Conservation (phyloP, 805 yeast genomes). For the Grigorovia jiainica region DNA sequence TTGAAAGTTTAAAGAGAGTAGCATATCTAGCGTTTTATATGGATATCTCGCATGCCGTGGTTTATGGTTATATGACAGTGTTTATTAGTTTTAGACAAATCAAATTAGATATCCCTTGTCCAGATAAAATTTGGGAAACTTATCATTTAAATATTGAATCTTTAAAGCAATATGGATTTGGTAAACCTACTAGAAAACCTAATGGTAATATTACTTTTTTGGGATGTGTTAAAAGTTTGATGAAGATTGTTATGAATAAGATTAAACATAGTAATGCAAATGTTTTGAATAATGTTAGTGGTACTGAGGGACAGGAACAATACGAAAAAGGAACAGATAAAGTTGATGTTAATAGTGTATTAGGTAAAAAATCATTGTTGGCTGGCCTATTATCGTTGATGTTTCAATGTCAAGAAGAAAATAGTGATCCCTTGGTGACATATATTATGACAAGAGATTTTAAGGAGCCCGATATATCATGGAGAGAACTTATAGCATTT, state of each 20-base stretch:
- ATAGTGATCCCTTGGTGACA: constrained; percentile 23
- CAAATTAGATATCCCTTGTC: constrained; percentile 53
- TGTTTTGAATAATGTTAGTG: not conserved
- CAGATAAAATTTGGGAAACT: constrained; percentile 49
- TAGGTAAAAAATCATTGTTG: constrained; percentile 57
- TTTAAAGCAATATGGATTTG: constrained; percentile 18
- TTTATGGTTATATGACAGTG: constrained; percentile 62
- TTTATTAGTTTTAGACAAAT: constrained; percentile 49
- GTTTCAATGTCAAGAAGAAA: constrained; percentile 66
- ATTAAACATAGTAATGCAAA: not conserved
- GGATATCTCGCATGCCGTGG: constrained; percentile 69
- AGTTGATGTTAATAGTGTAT: constrained; percentile 30
- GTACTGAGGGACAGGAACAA: not conserved
- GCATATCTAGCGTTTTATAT: constrained; percentile 75
- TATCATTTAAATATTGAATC: constrained; percentile 20
- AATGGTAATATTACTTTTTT: constrained; percentile 38
- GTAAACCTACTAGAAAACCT: constrained; percentile 5
- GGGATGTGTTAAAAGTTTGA: constrained; percentile 44
- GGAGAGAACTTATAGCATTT: constrained; percentile 63
- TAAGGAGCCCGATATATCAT: constrained; percentile 33
- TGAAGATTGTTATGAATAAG: constrained; percentile 34
- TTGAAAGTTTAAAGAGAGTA: constrained; percentile 67
- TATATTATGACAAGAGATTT: constrained; percentile 6
- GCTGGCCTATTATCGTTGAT: constrained; percentile 60
- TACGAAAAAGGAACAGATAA: not conserved